Conservation (phyloP, 768 basidiomycete genomes). For the Imleria badia region DNA sequence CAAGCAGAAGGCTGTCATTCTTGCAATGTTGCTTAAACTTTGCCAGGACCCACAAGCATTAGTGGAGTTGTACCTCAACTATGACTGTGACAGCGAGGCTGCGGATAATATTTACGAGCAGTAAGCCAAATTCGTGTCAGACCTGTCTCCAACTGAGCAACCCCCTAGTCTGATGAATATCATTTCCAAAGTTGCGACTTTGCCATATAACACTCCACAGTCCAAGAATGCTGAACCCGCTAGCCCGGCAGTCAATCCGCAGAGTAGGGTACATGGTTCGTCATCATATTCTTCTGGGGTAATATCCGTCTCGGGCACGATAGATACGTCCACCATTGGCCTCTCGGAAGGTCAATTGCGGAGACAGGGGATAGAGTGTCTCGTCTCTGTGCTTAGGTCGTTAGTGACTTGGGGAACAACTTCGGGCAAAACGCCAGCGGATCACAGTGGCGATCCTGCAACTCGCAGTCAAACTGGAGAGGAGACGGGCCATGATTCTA, state of each 20-base stretch:
- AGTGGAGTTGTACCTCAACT: slow-evolving; percentile 98
- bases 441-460: slow-evolving; percentile 38
- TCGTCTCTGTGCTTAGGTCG: slow-evolving; percentile 84
- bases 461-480: slow-evolving; percentile 51
- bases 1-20: slow-evolving; percentile 91
- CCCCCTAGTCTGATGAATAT: slow-evolving; percentile 82
- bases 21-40: slow-evolving; percentile 82
- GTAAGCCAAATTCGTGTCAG: slow-evolving; percentile 39
- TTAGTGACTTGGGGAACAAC: slow-evolving; percentile 88
- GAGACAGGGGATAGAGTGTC: slow-evolving; percentile 91
- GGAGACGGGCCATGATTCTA: slow-evolving; percentile 50
- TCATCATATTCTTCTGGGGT: slow-evolving; percentile 62
- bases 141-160: slow-evolving; percentile 6
- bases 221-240: slow-evolving; percentile 55
- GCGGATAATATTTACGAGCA: slow-evolving; percentile 97
- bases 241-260: slow-evolving; percentile 59
- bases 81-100: slow-evolving; percentile 95
- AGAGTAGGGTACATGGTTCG: slow-evolving; percentile 34
- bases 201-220: slow-evolving; percentile 46
- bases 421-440: slow-evolving; percentile 36
- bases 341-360: slow-evolving; percentile 82
- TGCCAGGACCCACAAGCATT: slow-evolving; percentile 97
- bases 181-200: slow-evolving; percentile 85
- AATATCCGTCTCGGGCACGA: slow-evolving; percentile 61
- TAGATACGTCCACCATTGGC: slow-evolving; percentile 66